Evolutionary conservation across 306 rosid genomes (phyloP), one percentile per base, ranked within the genome.

Genomic region (Vigna hirtella): DNA sequence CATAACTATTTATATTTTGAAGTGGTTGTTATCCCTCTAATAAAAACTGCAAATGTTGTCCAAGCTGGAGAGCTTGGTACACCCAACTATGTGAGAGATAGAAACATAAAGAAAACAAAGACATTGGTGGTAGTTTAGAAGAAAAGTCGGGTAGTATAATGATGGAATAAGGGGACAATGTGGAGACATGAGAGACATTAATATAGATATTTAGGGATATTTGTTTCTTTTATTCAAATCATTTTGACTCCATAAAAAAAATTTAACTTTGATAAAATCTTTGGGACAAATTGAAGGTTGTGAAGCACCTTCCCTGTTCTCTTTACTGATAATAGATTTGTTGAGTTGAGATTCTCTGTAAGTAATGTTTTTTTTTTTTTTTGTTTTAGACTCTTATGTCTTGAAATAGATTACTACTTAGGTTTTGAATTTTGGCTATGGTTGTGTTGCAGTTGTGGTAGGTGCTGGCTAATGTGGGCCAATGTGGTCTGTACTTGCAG

Each of bases 381-480:
- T 32, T 59, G 32, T n/a, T 57, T 57, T 58, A 26, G 65, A 58
- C 65, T 58, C 38, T 56, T 56, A 22, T 13, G 17, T 74, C 47
- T 59, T 45, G 17, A 3, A 66, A 10, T 42, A 11, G 64, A 77
- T 77, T 55, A 10, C 43, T 5, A 18, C 11, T 50, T 10, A 20
- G 32, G 51, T 66, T 66, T 66, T 40, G 14, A 22, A 13, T 66
- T 22, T 34, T 43, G 38, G 72, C 26, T 24, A 67, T 67, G 73
- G 58, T 68, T 28, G 15, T 7, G 26, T 8, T 68, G 61, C 5
- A 30, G 59, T 70, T 8, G 9, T 30, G 13, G n/a, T 48, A 49
- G 53, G 45, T 66, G 52, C 34, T 16, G 61, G 74, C 47, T 70
- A 17, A 47, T 45, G 42, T 24, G 36, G 73, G 58, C 53, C 57